These are phyloP conservation scores for Dictyostelium firmibasis DNA, from an alignment of 78 protist genomes.

Conservation along the genomic window DNA sequence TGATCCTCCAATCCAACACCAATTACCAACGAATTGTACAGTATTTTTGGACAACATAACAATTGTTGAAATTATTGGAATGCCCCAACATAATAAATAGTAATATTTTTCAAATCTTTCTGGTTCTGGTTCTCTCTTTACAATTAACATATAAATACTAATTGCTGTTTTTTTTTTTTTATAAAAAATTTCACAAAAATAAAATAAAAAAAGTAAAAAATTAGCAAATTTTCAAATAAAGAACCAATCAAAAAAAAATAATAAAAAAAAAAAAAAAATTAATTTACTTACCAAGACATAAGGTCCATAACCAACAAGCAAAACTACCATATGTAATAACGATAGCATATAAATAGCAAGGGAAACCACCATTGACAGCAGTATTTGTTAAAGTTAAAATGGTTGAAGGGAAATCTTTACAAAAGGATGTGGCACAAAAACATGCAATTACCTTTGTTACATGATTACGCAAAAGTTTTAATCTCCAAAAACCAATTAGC, in stretches of 20 bases:
- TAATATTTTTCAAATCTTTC: slow-evolving; percentile 49
- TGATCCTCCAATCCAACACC: slow-evolving; percentile 56
- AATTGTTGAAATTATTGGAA: slow-evolving; percentile 35
- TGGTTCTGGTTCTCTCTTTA: slow-evolving; percentile 60
- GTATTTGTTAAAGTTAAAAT: slow-evolving; percentile 19
- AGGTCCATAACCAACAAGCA: slow-evolving; percentile 66
- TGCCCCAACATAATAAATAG: slow-evolving; percentile 46
- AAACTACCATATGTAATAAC: slow-evolving; percentile 62
- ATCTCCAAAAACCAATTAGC: slow-evolving; percentile 51
- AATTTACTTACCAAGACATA: slow-evolving; percentile 40
- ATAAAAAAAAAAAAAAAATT: not conserved
- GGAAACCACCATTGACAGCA: not conserved
- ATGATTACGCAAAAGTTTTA: slow-evolving; percentile 47
- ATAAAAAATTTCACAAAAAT: too few species aligned
- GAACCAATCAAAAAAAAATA: too few species aligned
- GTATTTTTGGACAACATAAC: slow-evolving; percentile 46
- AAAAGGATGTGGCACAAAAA: slow-evolving; percentile 46
- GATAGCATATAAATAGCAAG: slow-evolving; percentile 44
- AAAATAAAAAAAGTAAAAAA: not conserved
- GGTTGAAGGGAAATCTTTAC: slow-evolving; percentile 27
- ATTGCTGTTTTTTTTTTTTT: too few species aligned
- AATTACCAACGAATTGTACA: slow-evolving; percentile 37
- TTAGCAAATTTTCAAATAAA: too few species aligned
- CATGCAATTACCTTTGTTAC: slow-evolving; percentile 55
- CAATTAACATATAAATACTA: slow-evolving; percentile 45